Base-by-base conservation (phyloP, 331 rosid genomes). In the Telfairia occidentalis region DNA sequence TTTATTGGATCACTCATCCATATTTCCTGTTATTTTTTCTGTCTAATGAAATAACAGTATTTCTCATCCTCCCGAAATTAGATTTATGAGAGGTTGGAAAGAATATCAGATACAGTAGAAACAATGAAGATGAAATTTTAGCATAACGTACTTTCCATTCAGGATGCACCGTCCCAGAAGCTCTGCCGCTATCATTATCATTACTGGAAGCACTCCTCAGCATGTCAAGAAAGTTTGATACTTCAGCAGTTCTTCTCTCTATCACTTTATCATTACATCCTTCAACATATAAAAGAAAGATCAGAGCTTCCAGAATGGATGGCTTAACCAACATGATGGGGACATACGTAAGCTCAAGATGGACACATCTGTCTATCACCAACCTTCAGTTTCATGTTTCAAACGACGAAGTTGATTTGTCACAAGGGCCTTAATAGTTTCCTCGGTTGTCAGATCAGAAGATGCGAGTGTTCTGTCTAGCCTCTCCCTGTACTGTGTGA, bases 91-190 rank as follows among this genome's bases (percentile, higher is more conserved):
- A 24, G 24, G 9, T 24, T 35, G 46, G 26, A 7, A 23, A 54
- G 63, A 55, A 65, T 13, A 75, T 2, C 48, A 49, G 73, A 38
- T 29, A 78, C 78, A 80, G 64, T 48, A 9, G 55, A 75, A 34
- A 48, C 30, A 73, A 34, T 65, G 57, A 77, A 67, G 40, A 21
- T 48, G 26, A 75, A 71, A 65, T 83, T 77, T 74, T 38, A 78
- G 54, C 37, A 75, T 76, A 70, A 26, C 91, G 23, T 86, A 91
- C 98, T 86, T 90, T 95, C 98, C 98, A 95, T 78, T 90, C 93
- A 10, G 87, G 60, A 34, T 40, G 89, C n/a, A 75, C 79, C 67
- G 82, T 73, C 66, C 53, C 84, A 37, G 21, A 19, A 71, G 80
- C 66, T 35, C 79, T 84, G 38, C 77, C 75, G 43, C 80, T 80